Evolutionary conservation across 805 yeast species (phyloP), one percentile per base, ranked within the genome.

Genomic region (Monosporozyma unispora): DNA sequence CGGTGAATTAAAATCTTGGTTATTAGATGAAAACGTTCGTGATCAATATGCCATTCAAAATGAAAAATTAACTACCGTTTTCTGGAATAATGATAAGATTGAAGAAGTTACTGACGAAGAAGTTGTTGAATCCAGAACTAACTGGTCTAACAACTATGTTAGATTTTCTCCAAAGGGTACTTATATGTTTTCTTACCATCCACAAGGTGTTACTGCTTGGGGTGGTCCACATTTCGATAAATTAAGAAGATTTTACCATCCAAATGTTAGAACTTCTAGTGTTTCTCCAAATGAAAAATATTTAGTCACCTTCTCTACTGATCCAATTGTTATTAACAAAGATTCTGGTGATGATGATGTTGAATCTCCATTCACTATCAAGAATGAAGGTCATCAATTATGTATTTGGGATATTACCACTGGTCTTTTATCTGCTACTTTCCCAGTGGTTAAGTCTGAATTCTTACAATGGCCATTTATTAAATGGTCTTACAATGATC

Each of bases 181-280:
- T 11, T 90, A 81, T 63, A 70, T 91, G 55, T 80, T 87, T 59
- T 83, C 97, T 1, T 76, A 89, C 59, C 97, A 91, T 70, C 88
- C 88, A 47, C 95, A 87, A 70, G 98, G 98, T 75, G 81, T 89
- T 50, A 95, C 88, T 67, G 79, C 91, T 25, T 93, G 97, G 95
- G 99, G 98, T 64, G 97, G 98, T 53, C 78, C 79, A 49, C 74
- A 78, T 45, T 88, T 88, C 64, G 80, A 77, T 54, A 77, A 85
- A 60, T 73, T 88, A 58, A 80, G 77, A 60, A 82, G 88, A 69
- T 88, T 86, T 64, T 76, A 82, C 53, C 99, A 93, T 66, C 90
- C 87, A 51, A 87, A 87, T 62, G 96, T 89, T 44, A 79, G 93
- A 66, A 78, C 89, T 57, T 77, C 91, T 50, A 96, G 90, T 67